Evolutionary conservation across 305 asterid genomes (phyloP), one percentile per base, ranked within the genome.

Genomic region (Fraxinus paxiana): DNA sequence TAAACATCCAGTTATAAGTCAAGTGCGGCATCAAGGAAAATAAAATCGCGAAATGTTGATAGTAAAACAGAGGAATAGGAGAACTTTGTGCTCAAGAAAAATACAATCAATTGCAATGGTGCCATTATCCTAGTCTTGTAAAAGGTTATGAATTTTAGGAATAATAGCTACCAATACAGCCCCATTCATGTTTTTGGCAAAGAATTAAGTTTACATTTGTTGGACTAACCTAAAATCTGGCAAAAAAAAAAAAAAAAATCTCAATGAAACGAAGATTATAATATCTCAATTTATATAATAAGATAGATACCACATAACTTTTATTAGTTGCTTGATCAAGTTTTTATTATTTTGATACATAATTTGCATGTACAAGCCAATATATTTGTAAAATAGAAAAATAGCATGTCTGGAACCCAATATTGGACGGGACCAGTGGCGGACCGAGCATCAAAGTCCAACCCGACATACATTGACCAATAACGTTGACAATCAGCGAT

Each of bases 121-220:
- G 24, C 97, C 98, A 82, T 91, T 92, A 67, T 94, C 97, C 98
- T 97, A 94, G 84, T 97, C 98, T 85, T 94, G 97, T 88, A 94
- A 84, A 78, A 94, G 9, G 85, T 94, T 94, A 43, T 97, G 97
- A 80, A 91, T 84, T 80, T 97, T 92, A 41, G 95, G 97, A 30
- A 89, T 90, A 74, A 94, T 82, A 5, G 98, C 97, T 15, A 92
- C 93, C 0, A 89, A 80, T 85, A 90, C 97, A 28, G 94, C 93
- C 78, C 95, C 95, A 48, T 87, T 90, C 98, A 91, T 94, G 77
- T 31, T 83, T 65, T 76, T 80, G 54, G 76, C 51, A 35, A 76
- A 51, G 69, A 84, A 70, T 54, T 69, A 24, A 79, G 71, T 41
- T 75, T 67, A 78, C 63, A 84, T 30, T 75, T 69, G 12, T 77